A percentile compares a stretch with the other conserved stretches of the same genome.
phyloP scores from a whole-genome alignment of 2,329 filamentous ascomycete genomes.

The Sporothrix curviconia region DNA sequence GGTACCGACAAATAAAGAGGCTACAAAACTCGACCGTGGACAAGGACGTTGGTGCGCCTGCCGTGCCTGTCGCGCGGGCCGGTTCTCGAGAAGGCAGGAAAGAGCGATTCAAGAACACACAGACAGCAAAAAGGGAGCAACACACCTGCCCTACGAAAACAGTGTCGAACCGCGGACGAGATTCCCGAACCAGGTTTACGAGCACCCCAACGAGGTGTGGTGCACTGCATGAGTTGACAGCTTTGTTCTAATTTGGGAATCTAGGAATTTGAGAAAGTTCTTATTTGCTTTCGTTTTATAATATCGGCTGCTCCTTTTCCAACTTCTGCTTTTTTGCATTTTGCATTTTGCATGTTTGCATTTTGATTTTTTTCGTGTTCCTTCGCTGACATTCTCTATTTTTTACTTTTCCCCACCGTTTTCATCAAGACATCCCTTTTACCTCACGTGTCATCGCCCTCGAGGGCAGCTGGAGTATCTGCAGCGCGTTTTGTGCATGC shows the following conservation, averaged over 20 bases:
- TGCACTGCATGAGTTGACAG: conserved; percentile 1
- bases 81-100: not conserved
- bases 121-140: no score
- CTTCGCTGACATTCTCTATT: not conserved
- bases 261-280: not conserved
- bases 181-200: not conserved
- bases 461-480: conserved; percentile 55
- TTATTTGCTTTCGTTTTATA: not conserved
- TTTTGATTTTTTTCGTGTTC: not conserved
- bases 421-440: not conserved
- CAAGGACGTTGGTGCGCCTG: not conserved
- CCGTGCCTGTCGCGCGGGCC: not conserved
- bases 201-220: not conserved
- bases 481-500: conserved; percentile 66
- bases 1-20: not conserved
- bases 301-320: no score
- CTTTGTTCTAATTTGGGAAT: conserved; percentile 3
- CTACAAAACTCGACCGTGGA: not conserved
- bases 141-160: not conserved
- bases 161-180: no score
- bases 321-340: not conserved
- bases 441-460: conserved; percentile 12
- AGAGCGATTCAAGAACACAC: not conserved
- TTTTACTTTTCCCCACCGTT: not conserved
- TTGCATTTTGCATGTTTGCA: not conserved